Evolutionary conservation across 805 yeast species (phyloP).

Genomic region (Priceomyces carsonii): DNA sequence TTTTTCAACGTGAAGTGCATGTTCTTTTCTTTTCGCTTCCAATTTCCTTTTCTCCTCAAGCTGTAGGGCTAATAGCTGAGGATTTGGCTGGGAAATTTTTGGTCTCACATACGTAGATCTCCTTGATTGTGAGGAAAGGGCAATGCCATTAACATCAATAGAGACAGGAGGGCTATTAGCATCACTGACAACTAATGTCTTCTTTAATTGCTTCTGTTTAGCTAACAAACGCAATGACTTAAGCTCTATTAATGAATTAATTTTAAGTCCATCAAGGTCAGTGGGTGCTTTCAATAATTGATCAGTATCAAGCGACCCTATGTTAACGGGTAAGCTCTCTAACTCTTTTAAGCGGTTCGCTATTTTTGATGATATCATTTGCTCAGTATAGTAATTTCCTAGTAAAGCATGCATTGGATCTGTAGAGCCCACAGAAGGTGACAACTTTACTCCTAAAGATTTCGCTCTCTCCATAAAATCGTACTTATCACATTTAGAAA

Average conservation of each 20-base stretch:
- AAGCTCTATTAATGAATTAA: conserved; percentile 68
- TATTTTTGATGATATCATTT: conserved; percentile 52
- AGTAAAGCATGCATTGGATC: conserved; percentile 43
- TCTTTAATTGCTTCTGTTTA: conserved; percentile 70
- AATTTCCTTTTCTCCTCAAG: conserved; percentile 69
- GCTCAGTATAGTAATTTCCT: conserved; percentile 55
- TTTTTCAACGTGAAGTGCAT: conserved; percentile 50
- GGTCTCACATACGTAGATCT: conserved; percentile 68
- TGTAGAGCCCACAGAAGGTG: conserved; percentile 19
- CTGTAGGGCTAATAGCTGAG: conserved; percentile 74
- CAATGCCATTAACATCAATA: conserved; percentile 49
- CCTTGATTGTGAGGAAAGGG: conserved; percentile 64
- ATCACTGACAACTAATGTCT: conserved; percentile 52
- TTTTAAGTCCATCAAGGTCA: conserved; percentile 52
- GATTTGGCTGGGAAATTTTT: conserved; percentile 70
- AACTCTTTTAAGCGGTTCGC: conserved; percentile 58
- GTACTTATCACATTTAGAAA: conserved; percentile 3
- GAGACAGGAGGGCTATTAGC: conserved; percentile 59
- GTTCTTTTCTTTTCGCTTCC: conserved; percentile 52
- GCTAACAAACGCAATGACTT: conserved; percentile 65
- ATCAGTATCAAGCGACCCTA: conserved; percentile 54
- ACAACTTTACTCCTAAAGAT: conserved; percentile 37
- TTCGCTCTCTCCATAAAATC: conserved; percentile 37
- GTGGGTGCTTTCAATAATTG: conserved; percentile 27
- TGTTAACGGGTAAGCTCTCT: conserved; percentile 66